A percentile compares a stretch with the other conserved stretches of the same genome.
These are phyloP conservation scores for Lactarius pseudohatsudake DNA, from an alignment of 768 basidiomycete genomes.

Conservation along the genomic window DNA sequence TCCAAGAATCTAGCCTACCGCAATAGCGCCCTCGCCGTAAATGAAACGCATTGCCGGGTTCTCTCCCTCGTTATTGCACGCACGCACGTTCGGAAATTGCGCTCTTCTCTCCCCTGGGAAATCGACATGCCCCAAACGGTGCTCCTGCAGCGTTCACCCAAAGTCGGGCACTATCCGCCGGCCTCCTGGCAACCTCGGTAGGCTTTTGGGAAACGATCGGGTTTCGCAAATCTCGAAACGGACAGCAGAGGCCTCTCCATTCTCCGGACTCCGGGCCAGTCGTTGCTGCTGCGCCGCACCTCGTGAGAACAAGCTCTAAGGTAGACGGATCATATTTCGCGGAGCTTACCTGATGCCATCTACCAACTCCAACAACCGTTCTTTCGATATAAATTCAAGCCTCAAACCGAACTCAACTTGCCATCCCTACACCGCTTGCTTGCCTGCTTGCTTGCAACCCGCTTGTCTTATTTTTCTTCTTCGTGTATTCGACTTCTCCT, in stretches of 20 bases:
- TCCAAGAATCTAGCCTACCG: neutral
- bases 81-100: conserved; percentile 1
- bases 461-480: neutral
- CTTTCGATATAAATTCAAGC: conserved; percentile 1
- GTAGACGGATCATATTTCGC: conserved; percentile 8
- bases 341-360: conserved; percentile 8
- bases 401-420: neutral
- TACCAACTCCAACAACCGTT: neutral
- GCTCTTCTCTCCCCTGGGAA: neutral
- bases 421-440: neutral
- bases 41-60: neutral
- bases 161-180: neutral
- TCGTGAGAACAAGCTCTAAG: conserved; percentile 7
- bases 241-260: conserved; percentile 5
- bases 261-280: neutral
- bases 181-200: conserved; percentile 4
- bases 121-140: neutral
- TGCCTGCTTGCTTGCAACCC: neutral
- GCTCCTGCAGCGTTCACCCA: neutral
- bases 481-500: neutral
- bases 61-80: neutral
- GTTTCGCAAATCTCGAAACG: neutral
- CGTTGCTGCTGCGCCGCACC: neutral
- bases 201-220: neutral
- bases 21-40: neutral